Percentiles rank a stretch among this genome's conserved stretches.
Evolutionary conservation across 2,329 filamentous ascomycete species (phyloP).

Genomic region (Trichoderma harzianum): DNA sequence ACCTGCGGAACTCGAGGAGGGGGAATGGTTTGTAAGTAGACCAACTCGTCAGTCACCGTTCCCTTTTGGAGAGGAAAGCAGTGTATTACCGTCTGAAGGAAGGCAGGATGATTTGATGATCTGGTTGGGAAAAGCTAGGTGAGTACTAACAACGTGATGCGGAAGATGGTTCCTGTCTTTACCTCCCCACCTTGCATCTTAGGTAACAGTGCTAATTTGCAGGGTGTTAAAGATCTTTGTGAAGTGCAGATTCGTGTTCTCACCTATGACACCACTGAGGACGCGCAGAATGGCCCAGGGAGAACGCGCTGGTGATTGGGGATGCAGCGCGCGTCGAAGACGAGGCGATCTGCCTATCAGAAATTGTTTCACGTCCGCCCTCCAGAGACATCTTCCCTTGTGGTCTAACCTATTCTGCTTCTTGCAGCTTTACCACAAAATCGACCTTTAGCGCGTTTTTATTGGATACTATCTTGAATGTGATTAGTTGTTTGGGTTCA

Average conservation of each 20-base stretch:
- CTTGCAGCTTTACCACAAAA: constrained; percentile 24
- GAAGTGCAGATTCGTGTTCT: constrained; percentile 37
- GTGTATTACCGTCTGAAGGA: background rate
- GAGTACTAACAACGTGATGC: background rate
- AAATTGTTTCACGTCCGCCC: constrained; percentile 41
- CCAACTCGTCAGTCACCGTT: background rate
- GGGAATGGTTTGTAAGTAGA: background rate
- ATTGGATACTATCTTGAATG: background rate
- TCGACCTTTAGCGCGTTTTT: background rate
- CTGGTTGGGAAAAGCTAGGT: background rate
- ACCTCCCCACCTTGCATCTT: constrained; percentile 33
- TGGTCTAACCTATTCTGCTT: constrained; percentile 26
- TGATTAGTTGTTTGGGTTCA: background rate
- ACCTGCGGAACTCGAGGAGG: background rate
- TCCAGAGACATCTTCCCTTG: constrained; percentile 27
- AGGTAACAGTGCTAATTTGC: background rate
- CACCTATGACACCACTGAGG: constrained; percentile 41
- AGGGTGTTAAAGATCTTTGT: constrained; percentile 21
- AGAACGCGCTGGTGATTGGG: constrained; percentile 41
- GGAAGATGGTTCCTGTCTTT: background rate
- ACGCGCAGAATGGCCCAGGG: constrained; percentile 38
- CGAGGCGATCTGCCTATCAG: constrained; percentile 46
- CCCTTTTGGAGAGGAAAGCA: background rate
- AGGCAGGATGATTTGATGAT: background rate
- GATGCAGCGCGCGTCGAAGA: constrained; percentile 52